Conservation (phyloP, 2,329 filamentous ascomycete species). For the Penicillium sumatraense region DNA sequence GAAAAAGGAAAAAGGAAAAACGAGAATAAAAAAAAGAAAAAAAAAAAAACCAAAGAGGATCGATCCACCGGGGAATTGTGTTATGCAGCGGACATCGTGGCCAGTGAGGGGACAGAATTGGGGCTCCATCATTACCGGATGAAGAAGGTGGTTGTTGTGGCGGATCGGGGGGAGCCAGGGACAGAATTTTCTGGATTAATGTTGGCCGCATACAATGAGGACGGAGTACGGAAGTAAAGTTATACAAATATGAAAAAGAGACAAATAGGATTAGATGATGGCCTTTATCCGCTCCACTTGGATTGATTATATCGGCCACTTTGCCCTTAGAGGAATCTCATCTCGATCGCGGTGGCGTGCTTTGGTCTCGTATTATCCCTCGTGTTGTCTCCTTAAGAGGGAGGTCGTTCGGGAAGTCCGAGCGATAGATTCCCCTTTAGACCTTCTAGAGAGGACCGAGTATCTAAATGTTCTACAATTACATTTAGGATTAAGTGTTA, state of each 20-base stretch:
- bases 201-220: too few relatives aligned
- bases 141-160: slow-evolving; percentile 28
- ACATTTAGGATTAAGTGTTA: too few relatives aligned
- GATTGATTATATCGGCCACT: slow-evolving; percentile 4
- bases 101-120: slow-evolving; percentile 12
- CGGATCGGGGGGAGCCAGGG: background rate
- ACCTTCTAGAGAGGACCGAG: background rate
- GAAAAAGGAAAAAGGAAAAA: background rate
- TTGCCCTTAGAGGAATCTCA: slow-evolving; percentile 11
- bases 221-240: too few relatives aligned
- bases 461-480: too few relatives aligned
- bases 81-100: slow-evolving; percentile 21
- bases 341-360: slow-evolving; percentile 16
- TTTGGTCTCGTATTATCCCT: slow-evolving; percentile 12
- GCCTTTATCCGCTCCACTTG: background rate
- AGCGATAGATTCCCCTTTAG: background rate
- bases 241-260: too few relatives aligned
- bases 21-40: background rate
- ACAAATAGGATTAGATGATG: background rate
- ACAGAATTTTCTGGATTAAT: slow-evolving; percentile 7
- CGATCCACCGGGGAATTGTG: slow-evolving; percentile 14
- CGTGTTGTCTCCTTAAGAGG: background rate
- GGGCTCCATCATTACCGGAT: slow-evolving; percentile 20
- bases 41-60: background rate
- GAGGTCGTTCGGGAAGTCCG: background rate